Evolutionary conservation across 371 early-diverging fungal genomes (phyloP).

Genomic region (Saksenaea vasiformis): DNA sequence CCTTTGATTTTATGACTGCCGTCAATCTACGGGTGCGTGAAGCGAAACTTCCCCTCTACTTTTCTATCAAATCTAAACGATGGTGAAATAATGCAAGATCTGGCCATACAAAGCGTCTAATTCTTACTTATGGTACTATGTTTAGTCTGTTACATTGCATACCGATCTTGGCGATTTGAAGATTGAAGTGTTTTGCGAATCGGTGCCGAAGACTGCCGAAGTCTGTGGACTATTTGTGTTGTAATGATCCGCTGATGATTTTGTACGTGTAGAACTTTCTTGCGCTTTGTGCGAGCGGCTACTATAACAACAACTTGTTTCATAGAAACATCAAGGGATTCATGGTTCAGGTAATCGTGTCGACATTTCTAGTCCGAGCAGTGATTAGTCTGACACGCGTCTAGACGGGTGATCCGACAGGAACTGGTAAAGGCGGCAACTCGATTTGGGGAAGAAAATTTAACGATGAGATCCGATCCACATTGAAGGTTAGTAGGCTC

Average conservation of each 20-base stretch:
- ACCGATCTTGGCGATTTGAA: conserved; percentile 95
- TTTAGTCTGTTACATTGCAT: conserved; percentile 78
- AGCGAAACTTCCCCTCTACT: too few species aligned
- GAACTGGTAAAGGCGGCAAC: conserved; percentile 86
- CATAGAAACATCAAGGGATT: conserved; percentile 90
- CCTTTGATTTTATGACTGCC: too few species aligned
- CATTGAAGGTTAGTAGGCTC: conserved; percentile 62
- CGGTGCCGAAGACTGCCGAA: conserved; percentile 84
- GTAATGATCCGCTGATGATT: neutral
- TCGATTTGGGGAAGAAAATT: conserved; percentile 88
- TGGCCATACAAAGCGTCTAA: too few species aligned
- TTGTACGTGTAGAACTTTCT: conserved; percentile 79
- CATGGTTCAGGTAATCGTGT: conserved; percentile 75
- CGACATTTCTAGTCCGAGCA: too few species aligned
- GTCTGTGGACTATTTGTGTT: conserved; percentile 36
- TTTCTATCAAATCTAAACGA: neutral
- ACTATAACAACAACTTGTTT: conserved; percentile 86
- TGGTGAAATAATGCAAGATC: too few species aligned
- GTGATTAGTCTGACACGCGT: neutral
- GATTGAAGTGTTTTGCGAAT: conserved; percentile 80
- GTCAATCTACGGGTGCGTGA: too few species aligned
- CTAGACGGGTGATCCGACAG: conserved; percentile 90
- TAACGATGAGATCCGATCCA: conserved; percentile 86
- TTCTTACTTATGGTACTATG: neutral
- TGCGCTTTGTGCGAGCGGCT: conserved; percentile 91